phyloP scores from a whole-genome alignment of 352 stramenopile genomes.

The Phytophthora pseudosyringae region DNA sequence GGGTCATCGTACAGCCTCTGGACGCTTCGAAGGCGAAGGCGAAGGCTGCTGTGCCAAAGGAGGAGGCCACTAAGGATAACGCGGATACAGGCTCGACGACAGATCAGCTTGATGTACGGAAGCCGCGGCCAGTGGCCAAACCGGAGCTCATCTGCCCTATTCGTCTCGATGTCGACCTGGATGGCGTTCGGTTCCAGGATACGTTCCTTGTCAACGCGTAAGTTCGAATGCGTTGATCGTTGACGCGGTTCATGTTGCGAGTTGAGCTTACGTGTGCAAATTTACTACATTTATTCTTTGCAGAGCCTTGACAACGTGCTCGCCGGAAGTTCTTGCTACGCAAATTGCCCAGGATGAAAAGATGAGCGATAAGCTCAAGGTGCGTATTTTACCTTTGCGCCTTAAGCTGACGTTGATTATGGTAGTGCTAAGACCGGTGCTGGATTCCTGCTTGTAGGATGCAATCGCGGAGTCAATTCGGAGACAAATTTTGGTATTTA shows the following conservation, averaged over 20 bases:
- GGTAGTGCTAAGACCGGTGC: conserved; percentile 1
- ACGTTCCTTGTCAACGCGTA: conserved; percentile 76
- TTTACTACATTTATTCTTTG: not conserved
- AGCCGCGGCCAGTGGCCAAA: conserved; percentile 18
- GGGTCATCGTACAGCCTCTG: conserved; percentile 51
- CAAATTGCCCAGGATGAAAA: conserved; percentile 72
- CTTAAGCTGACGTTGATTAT: not conserved
- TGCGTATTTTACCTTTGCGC: conserved; percentile 9
- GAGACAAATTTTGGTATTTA: conserved; percentile 70
- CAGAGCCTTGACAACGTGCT: conserved; percentile 39
- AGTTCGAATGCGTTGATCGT: conserved; percentile 16
- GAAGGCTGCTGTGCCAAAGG: conserved; percentile 3
- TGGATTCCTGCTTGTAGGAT: conserved; percentile 34
- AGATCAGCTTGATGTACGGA: conserved; percentile 30
- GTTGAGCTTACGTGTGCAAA: not conserved
- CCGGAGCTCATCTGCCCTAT: conserved; percentile 72
- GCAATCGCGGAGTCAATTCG: conserved; percentile 78
- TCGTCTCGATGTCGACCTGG: conserved; percentile 78
- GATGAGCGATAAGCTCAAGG: conserved; percentile 54
- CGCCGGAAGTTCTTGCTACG: conserved; percentile 60
- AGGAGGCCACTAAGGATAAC: not conserved
- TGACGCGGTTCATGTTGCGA: not conserved
- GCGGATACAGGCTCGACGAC: conserved; percentile 15
- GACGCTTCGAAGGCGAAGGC: conserved; percentile 11
- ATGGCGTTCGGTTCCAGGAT: conserved; percentile 80